Evolutionary conservation across 73 alveolate genomes (phyloP).

Genomic region (Paramecium octaurelia): DNA sequence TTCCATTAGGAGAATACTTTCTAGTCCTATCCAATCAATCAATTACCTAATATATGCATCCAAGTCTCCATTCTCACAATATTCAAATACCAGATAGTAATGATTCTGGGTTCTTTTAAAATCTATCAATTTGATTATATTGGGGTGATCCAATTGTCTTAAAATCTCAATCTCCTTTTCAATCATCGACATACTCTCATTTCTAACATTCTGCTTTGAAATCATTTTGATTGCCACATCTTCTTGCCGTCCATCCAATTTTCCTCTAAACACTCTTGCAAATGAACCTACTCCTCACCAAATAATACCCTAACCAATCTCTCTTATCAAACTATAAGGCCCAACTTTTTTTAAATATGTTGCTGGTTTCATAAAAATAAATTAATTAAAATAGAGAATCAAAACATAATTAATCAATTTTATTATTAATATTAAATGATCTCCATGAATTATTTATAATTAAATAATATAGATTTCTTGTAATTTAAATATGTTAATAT

Average conservation of each 20-base stretch:
- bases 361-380: conserved; percentile 15
- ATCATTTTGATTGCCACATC: conserved; percentile 64
- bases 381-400: not conserved
- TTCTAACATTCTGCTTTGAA: conserved; percentile 40
- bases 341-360: conserved; percentile 58
- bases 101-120: conserved; percentile 53
- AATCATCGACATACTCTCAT: not conserved
- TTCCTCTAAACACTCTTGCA: conserved; percentile 53
- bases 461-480: not conserved
- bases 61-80: conserved; percentile 56
- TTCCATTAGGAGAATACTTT: conserved; percentile 41
- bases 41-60: conserved; percentile 51
- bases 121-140: conserved; percentile 54
- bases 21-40: not conserved
- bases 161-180: conserved; percentile 52
- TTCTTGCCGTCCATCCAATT: not conserved
- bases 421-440: not conserved
- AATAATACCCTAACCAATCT: conserved; percentile 51
- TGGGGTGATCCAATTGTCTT: conserved; percentile 46
- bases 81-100: conserved; percentile 54
- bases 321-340: conserved; percentile 34
- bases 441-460: too few species aligned
- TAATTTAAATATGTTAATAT: too few species aligned
- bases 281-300: not conserved
- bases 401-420: not conserved